These are phyloP conservation scores for Rhizopogon salebrosus DNA, from an alignment of 768 basidiomycete genomes.

Conservation along the genomic window DNA sequence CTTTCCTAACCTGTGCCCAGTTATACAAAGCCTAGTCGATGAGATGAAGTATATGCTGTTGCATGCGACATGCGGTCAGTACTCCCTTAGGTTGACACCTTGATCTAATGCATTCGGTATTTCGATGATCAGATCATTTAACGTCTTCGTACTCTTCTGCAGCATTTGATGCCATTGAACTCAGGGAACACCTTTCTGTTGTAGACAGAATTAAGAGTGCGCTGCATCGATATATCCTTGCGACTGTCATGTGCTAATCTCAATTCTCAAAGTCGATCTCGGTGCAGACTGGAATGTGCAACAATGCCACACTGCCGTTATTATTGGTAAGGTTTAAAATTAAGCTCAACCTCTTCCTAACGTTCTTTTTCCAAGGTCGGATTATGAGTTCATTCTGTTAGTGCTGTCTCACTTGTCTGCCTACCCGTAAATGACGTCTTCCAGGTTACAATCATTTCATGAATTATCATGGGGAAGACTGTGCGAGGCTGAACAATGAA, in stretches of 20 bases:
- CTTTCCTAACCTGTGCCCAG: conserved; percentile 21
- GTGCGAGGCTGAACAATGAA: conserved; percentile 34
- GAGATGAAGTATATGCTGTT: conserved; percentile 21
- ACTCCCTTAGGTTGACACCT: neutral
- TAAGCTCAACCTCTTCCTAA: neutral
- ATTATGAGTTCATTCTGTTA: conserved; percentile 25
- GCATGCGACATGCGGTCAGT: conserved; percentile 23
- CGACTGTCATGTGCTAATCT: neutral
- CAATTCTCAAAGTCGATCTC: neutral
- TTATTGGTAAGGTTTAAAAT: conserved; percentile 13
- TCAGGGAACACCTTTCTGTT: conserved; percentile 19
- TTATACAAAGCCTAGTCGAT: conserved; percentile 21
- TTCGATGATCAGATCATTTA: conserved; percentile 15
- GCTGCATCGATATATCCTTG: neutral
- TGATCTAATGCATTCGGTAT: neutral
- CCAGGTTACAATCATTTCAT: conserved; percentile 31
- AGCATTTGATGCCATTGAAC: conserved; percentile 15
- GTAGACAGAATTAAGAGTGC: conserved; percentile 21
- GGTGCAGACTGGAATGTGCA: neutral
- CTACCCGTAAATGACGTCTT: neutral
- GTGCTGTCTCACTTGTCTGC: neutral
- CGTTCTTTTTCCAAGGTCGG: conserved; percentile 17
- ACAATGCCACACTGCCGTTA: conserved; percentile 13
- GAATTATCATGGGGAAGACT: conserved; percentile 40
- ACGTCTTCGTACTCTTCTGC: conserved; percentile 23